phyloP scores from a whole-genome alignment of 2,329 filamentous ascomycete genomes.

The Colletotrichum sansevieriae region DNA sequence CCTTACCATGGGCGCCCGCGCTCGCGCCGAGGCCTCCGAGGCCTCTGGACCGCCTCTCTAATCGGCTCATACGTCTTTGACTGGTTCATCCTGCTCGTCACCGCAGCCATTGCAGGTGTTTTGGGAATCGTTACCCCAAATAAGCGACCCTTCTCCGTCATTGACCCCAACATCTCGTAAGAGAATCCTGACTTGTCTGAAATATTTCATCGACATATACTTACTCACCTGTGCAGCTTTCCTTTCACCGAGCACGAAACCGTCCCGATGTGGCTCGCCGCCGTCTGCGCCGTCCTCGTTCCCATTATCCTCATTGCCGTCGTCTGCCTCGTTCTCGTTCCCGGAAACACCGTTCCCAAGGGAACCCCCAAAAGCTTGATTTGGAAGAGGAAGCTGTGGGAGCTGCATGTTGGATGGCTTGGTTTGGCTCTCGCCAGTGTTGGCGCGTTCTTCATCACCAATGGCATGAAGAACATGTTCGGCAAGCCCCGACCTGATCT shows the following conservation, averaged over 20 bases:
- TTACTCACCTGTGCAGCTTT: slow-evolving; percentile 62
- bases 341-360: slow-evolving; percentile 75
- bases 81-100: slow-evolving; percentile 76
- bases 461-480: slow-evolving; percentile 84
- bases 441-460: slow-evolving; percentile 82
- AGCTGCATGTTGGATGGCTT: slow-evolving; percentile 87
- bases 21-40: slow-evolving; percentile 29
- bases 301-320: slow-evolving; percentile 78
- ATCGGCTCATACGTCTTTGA: slow-evolving; percentile 79
- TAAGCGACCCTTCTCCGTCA: slow-evolving; percentile 77
- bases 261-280: slow-evolving; percentile 75
- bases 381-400: slow-evolving; percentile 90
- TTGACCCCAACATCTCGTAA: slow-evolving; percentile 80
- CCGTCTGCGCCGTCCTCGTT: slow-evolving; percentile 71
- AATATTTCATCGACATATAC: not conserved
- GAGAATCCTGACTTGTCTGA: slow-evolving; percentile 44
- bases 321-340: slow-evolving; percentile 78
- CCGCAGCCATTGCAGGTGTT: slow-evolving; percentile 69
- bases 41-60: slow-evolving; percentile 44
- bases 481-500: slow-evolving; percentile 84
- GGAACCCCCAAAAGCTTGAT: slow-evolving; percentile 74
- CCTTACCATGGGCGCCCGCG: slow-evolving; percentile 35
- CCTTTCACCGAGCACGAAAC: slow-evolving; percentile 79
- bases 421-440: slow-evolving; percentile 81
- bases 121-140: slow-evolving; percentile 73